Evolutionary conservation across 1,284 basidiomycete genomes (phyloP), one percentile per base, ranked within the genome.

Genomic region (Garcileccinum viscosum): DNA sequence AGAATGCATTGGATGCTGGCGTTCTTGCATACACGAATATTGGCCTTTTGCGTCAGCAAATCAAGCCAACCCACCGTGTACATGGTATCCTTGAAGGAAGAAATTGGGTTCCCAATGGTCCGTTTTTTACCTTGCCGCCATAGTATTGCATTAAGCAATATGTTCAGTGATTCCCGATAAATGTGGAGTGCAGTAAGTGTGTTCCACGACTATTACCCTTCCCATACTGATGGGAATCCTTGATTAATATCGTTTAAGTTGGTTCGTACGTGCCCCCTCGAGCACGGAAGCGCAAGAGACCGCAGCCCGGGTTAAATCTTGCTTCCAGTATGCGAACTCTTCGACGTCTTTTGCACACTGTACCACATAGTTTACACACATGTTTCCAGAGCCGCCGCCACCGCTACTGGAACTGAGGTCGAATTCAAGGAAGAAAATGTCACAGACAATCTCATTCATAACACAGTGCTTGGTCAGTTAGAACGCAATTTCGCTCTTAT

Each of bases 1-100:
- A 83, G 71, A 94, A 94, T 71, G 91, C 93, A 1, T 82, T 93
- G n/a, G 93, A 94, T 76, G 94, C 93, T 1, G 93, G 90, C 3
- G 89, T 93, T 17, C 83, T 92, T 4, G 90, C 90, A 12, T 94
- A 94, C 78, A 88, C 84, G 66, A 89, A 89, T 67, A 87, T 95
- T 37, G 89, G 90, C 1, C 88, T 87, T 5, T 84, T 95, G 32
- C 86, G 93, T 94, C 93, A 95, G 78, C 93, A 95, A 74, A 84
- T 92, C 27, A 83, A 83, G 60, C 89, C 90, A 0, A 85, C 85
- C 1, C 84, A 88, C 71, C 87, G 89, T 14, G 84, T 91, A 3
- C 91, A 93, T 73, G 90, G 90, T 1, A 85, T 92, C 42, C 87
- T 92, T 70, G 82, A 84, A 70, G 88, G 89, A 7, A 85, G 84